Conservation (phyloP, 2,329 filamentous ascomycete genomes). For the Aureobasidium namibiae region DNA sequence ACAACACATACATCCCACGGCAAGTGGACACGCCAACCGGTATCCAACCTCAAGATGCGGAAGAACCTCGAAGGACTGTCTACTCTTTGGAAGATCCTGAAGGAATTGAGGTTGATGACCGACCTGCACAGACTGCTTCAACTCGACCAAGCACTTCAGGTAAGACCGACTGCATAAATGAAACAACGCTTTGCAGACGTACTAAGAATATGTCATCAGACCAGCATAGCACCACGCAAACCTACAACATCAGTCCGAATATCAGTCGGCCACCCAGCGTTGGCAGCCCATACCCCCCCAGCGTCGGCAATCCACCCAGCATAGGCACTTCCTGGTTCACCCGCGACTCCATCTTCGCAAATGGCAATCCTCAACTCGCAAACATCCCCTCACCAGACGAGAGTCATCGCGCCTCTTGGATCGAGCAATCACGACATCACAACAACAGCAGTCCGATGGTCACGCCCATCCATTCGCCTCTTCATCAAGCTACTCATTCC, state of each 20-base stretch:
- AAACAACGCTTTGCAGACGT: not conserved
- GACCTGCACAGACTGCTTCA: not conserved
- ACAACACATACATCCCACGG: not conserved
- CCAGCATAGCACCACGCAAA: not conserved
- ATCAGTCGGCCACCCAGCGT: not conserved
- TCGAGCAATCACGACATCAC: not conserved
- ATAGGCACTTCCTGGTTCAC: not conserved
- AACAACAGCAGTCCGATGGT: not conserved
- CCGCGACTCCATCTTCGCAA: not conserved
- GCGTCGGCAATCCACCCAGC: not conserved
- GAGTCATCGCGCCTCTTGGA: not conserved
- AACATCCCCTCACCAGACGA: not conserved
- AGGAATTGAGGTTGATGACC: slow-evolving; percentile 2
- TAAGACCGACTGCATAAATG: not conserved
- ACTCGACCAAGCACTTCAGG: not conserved
- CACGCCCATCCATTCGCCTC: not conserved
- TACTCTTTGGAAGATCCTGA: not conserved
- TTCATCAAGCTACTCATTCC: not conserved
- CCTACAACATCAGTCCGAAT: not conserved
- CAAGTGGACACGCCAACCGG: not conserved
- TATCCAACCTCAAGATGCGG: not conserved
- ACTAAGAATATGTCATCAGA: not conserved
- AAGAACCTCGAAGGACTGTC: not conserved
- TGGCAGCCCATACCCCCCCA: not conserved
- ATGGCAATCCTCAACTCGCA: not conserved